Evolutionary conservation across 2,329 filamentous ascomycete genomes (phyloP).

Genomic region (Pseudogymnoascus sp.): DNA sequence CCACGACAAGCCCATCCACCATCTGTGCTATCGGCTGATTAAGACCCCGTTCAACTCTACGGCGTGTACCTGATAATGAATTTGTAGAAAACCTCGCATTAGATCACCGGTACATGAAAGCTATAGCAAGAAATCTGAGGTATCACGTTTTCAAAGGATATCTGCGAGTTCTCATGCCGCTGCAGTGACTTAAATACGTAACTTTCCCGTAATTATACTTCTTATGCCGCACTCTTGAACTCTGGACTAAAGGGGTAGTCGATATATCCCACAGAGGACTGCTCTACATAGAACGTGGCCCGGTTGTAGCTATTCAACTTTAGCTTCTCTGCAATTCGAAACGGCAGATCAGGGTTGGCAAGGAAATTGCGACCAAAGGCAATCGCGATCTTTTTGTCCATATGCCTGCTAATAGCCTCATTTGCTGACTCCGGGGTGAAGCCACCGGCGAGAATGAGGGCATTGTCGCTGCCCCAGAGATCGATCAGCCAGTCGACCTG

Average conservation of each 20-base stretch:
- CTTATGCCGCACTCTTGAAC: neutral
- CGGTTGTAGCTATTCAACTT: conserved; percentile 37
- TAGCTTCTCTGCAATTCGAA: conserved; percentile 34
- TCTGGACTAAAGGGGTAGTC: conserved; percentile 10
- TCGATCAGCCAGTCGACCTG: conserved; percentile 36
- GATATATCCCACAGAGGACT: conserved; percentile 7
- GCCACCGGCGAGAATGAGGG: conserved; percentile 42
- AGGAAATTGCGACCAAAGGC: conserved; percentile 42
- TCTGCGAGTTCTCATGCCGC: neutral
- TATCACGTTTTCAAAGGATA: neutral
- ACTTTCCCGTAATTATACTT: neutral
- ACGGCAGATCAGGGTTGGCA: conserved; percentile 40
- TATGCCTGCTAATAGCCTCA: conserved; percentile 25
- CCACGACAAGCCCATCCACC: neutral
- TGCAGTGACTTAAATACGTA: neutral
- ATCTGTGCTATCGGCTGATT: neutral
- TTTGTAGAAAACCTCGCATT: neutral
- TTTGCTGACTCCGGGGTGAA: conserved; percentile 28
- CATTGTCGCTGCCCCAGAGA: conserved; percentile 34
- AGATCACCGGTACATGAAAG: neutral
- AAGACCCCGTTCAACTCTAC: neutral
- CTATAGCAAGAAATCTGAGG: neutral
- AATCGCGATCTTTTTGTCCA: conserved; percentile 34
- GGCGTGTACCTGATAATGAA: neutral
- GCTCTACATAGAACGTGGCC: conserved; percentile 33